Evolutionary conservation across 73 alveolate species (phyloP).

Genomic region (Blepharisma japonicum): DNA sequence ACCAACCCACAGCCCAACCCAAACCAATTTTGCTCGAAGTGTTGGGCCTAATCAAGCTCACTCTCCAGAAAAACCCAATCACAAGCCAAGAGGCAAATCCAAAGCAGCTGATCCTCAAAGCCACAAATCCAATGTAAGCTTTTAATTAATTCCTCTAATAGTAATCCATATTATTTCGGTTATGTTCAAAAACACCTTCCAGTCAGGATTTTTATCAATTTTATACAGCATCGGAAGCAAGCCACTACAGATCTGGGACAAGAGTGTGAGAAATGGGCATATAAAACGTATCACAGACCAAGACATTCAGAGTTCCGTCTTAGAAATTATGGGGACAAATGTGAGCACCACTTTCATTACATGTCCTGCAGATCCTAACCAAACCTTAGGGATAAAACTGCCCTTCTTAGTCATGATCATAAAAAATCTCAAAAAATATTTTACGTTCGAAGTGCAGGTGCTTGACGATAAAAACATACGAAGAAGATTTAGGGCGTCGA

Average conservation of each 20-base stretch:
- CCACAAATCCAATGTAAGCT: no score
- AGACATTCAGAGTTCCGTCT: constrained; percentile 80
- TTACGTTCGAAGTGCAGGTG: constrained; percentile 89
- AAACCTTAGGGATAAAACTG: constrained; percentile 84
- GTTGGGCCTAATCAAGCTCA: no score
- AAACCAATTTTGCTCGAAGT: no score
- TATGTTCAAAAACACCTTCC: constrained; percentile 83
- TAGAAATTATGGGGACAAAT: constrained; percentile 88
- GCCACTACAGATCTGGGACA: constrained; percentile 88
- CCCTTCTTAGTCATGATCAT: constrained; percentile 88
- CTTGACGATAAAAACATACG: constrained; percentile 87
- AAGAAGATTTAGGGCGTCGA: constrained; percentile 88
- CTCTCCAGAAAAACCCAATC: no score
- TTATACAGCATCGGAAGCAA: constrained; percentile 73
- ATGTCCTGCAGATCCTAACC: constrained; percentile 79
- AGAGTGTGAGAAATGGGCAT: constrained; percentile 80
- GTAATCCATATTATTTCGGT: no score
- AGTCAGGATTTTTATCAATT: constrained; percentile 80
- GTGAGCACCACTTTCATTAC: constrained; percentile 77
- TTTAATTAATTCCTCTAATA: no score
- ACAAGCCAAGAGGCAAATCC: no score
- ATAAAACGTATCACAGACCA: constrained; percentile 86
- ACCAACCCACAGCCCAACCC: no score
- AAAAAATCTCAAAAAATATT: constrained; percentile 79
- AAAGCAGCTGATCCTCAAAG: no score